Base-by-base conservation (phyloP, 257 asterid genomes). In the Solanum pinnatisectum region DNA sequence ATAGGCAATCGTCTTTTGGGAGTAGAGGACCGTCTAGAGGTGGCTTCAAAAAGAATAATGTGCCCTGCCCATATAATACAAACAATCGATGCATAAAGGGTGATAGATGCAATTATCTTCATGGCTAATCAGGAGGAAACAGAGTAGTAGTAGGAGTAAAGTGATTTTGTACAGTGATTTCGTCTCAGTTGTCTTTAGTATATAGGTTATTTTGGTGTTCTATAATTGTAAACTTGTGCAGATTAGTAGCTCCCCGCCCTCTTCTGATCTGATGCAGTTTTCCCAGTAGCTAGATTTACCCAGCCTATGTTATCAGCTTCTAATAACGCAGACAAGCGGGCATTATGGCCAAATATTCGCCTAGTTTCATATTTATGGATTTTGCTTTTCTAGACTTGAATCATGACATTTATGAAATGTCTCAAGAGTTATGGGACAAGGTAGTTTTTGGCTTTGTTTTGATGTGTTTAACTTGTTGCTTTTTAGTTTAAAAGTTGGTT, bases 51-150 rank as follows among this genome's bases (percentile, higher is more conserved):
- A 52, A 91, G 88, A 94, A 89, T 10, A 94, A 89, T 10, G 88
- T 39, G 12, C 33, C 91, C 18, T 97, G 99, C 65, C 99, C 99
- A 3, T 97, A 79, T 89, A 90, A 94, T 89, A 84, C 44, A 1
- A 89, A 90, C 22, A 97, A 98, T 6, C 90, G 92, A n/a, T 97
- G 99, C 91, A 89, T 87, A 89, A 97, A 96, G 91, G 99, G 99
- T 67, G 65, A 92, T 27, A 67, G 87, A 20, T 97, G 99, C 91
- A 93, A 97, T 92, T 95, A 86, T 86, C 71, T 90, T 91, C 99
- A 96, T 89, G 89, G 87, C 86, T 93, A 83, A 76, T 30, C 42
- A 32, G 89, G 44, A 76, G 22, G 67, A 83, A 12, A 56, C 27
- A 60, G 67, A 85, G 88, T 35, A 89, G 87, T 27, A 65, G 46